Percentiles rank a stretch among this genome's conserved stretches.
phyloP scores from a whole-genome alignment of 352 stramenopile species.

The Aphanomyces cochlioides region DNA sequence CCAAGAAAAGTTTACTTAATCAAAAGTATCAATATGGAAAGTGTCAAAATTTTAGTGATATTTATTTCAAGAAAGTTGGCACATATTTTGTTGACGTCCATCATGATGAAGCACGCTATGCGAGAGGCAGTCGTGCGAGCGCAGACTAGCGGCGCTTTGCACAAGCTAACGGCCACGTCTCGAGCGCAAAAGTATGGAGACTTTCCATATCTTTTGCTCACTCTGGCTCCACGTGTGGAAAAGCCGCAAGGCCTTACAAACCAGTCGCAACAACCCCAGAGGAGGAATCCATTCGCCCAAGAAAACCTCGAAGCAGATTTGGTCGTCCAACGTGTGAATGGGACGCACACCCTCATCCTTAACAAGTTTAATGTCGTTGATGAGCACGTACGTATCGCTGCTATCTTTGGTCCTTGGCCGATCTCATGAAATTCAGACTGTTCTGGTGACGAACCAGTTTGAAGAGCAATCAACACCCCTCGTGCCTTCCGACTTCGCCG shows the following conservation, averaged over 20 bases:
- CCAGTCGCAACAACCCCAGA: background rate
- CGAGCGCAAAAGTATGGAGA: background rate
- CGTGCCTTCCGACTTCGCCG: constrained; percentile 47
- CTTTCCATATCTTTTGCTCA: background rate
- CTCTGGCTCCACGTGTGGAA: background rate
- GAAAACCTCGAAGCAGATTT: constrained; percentile 68
- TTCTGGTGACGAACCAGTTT: constrained; percentile 71
- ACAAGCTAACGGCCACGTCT: background rate
- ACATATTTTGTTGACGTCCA: constrained; percentile 9
- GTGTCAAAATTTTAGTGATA: too few relatives aligned
- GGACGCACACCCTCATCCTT: constrained; percentile 72
- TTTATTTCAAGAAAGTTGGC: too few relatives aligned
- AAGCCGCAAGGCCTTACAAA: background rate
- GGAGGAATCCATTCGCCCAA: constrained; percentile 55
- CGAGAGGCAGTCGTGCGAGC: background rate
- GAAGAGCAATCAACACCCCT: constrained; percentile 59
- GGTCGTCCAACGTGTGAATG: constrained; percentile 57
- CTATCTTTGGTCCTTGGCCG: background rate
- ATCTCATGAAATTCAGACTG: constrained; percentile 35
- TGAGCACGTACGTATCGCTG: constrained; percentile 49
- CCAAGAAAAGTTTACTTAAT: too few relatives aligned
- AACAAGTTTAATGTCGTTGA: constrained; percentile 82
- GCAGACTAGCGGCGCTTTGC: background rate
- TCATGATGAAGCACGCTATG: background rate
- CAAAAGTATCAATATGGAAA: too few relatives aligned